These are phyloP conservation scores for Candida loeiensis DNA, from an alignment of 805 yeast genomes.

Conservation along the genomic window DNA sequence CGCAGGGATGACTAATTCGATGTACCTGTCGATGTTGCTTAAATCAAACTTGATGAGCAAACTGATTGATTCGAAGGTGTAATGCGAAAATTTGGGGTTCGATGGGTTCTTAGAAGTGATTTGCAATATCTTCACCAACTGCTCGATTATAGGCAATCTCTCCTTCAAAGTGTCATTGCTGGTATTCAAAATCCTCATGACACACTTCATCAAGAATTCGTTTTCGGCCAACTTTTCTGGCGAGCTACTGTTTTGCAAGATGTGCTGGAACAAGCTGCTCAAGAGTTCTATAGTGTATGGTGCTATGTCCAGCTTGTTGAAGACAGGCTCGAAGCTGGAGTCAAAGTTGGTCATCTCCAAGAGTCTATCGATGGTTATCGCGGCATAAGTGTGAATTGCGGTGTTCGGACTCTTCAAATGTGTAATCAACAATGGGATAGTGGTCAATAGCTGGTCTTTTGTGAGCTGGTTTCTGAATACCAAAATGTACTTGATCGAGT, in stretches of 20 bases:
- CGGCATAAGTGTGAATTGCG: constrained; percentile 89
- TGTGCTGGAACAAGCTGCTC: constrained; percentile 61
- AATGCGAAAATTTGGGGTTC: constrained; percentile 91
- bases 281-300: constrained; percentile 57
- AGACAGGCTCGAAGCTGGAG: constrained; percentile 54
- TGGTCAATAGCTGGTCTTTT: constrained; percentile 73
- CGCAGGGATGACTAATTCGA: constrained; percentile 59
- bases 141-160: constrained; percentile 50
- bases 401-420: constrained; percentile 58
- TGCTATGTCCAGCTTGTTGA: constrained; percentile 69
- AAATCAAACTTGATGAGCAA: constrained; percentile 57
- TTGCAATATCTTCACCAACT: constrained; percentile 64
- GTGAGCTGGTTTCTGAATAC: constrained; percentile 90
- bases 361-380: constrained; percentile 87
- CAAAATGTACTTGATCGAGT: constrained; percentile 87
- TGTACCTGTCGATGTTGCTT: constrained; percentile 30
- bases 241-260: constrained; percentile 47
- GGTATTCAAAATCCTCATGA: constrained; percentile 76
- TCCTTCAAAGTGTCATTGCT: constrained; percentile 56
- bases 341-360: constrained; percentile 65
- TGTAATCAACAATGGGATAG: constrained; percentile 72
- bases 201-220: constrained; percentile 85
- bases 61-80: constrained; percentile 83
- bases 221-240: constrained; percentile 95
- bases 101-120: constrained; percentile 86